Evolutionary conservation across 176 grass and related monocot species (phyloP), one percentile per base, ranked within the genome.

Genomic region (Oryza coarctata): DNA sequence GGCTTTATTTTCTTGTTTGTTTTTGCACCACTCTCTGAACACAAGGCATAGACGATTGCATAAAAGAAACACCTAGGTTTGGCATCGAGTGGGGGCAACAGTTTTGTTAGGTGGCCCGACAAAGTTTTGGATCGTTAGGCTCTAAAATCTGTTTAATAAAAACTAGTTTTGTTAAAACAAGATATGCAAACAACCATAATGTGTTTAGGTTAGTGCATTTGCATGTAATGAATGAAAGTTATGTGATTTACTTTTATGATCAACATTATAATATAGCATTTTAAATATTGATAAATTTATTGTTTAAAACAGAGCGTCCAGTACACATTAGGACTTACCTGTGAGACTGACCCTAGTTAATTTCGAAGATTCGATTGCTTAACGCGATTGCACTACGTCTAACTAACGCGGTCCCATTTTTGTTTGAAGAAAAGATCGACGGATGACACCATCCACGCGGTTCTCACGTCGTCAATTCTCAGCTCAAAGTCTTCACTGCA

Each of bases 311-410:
- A 18, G 47, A 18, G 47, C 5, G 47, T 52, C 17, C 47, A 18
- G 6, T 20, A 52, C 47, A 20, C 17, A 7, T 2, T 6, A 20
- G 6, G 15, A 49, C 40, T 43, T 49, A 49, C 18, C 45, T 49
- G 15, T 18, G 18, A 26, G 6, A 18, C 13, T 34, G 72, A 60
- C 49, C 3, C 2, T 7, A 4, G 12, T 22, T 25, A 15, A 0
- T 26, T 71, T 29, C 9, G 50, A 78, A 35, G 11, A 20, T 85
- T 85, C 83, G 3, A 47, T 71, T 78, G n/a, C 83, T 70, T 85
- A 85, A 85, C 74, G 74, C 83, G 64, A 30, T 74, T 31, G 12
- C 1, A 43, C 50, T 8, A 12, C 61, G 8, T 29, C 60, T 27
- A n/a, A 30, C 3, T 18, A 33, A 80, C 43, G 22, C 77, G 77